Conservation (phyloP, 371 early-diverging fungal species). For the Massospora cicadina region DNA sequence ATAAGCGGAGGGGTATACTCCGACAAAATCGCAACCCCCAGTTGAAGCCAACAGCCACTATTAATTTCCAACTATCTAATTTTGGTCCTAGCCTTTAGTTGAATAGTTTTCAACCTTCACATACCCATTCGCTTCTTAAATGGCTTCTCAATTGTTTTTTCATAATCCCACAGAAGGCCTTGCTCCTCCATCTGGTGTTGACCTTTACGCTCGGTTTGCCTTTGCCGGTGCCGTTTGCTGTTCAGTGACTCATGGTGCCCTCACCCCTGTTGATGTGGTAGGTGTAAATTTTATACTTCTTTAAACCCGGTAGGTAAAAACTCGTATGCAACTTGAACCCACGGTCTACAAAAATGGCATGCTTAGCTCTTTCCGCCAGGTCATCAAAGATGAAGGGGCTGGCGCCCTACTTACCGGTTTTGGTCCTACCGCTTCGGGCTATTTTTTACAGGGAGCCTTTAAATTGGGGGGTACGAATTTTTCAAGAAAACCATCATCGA, state of each 20-base stretch:
- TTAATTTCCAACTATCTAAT: too few relatives aligned
- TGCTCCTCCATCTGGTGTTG: slow-evolving; percentile 35
- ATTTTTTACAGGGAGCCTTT: slow-evolving; percentile 79
- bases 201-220: slow-evolving; percentile 51
- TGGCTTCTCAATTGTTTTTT: slow-evolving; percentile 21
- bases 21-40: too few relatives aligned
- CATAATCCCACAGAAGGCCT: slow-evolving; percentile 26
- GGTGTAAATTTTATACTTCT: background rate
- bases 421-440: slow-evolving; percentile 45
- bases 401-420: slow-evolving; percentile 71
- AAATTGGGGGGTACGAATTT: slow-evolving; percentile 87
- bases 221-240: slow-evolving; percentile 58
- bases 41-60: too few relatives aligned
- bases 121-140: slow-evolving; percentile 11
- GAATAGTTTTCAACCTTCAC: slow-evolving; percentile 5
- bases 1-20: too few relatives aligned
- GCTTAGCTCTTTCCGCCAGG: slow-evolving; percentile 63
- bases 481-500: slow-evolving; percentile 67
- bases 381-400: slow-evolving; percentile 64
- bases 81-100: too few relatives aligned
- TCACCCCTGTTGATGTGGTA: slow-evolving; percentile 15
- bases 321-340: slow-evolving; percentile 43
- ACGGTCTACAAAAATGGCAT: slow-evolving; percentile 42
- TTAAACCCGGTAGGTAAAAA: slow-evolving; percentile 25
- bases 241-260: slow-evolving; percentile 53